These are phyloP conservation scores for Phytophthora melonis DNA, from an alignment of 352 stramenopile species.

Conservation along the genomic window DNA sequence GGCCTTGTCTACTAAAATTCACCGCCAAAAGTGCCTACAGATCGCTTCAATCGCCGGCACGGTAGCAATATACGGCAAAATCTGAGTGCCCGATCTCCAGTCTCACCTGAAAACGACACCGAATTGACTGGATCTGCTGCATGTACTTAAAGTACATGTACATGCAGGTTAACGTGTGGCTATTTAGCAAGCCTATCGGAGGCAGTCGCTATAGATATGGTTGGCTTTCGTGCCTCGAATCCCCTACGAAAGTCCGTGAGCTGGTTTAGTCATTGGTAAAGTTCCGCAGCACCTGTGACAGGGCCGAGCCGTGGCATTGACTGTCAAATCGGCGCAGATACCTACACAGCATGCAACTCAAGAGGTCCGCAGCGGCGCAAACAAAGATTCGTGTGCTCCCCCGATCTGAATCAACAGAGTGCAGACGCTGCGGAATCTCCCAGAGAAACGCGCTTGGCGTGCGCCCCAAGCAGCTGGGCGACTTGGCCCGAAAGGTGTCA, in stretches of 20 bases:
- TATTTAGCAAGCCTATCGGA: too few species aligned
- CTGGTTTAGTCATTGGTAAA: slow-evolving; percentile 6
- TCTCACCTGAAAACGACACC: too few species aligned
- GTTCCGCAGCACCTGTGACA: not conserved
- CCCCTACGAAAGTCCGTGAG: not conserved
- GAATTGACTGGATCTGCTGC: too few species aligned
- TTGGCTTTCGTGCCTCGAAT: not conserved
- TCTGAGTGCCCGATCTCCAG: too few species aligned
- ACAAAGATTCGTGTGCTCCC: slow-evolving; percentile 7
- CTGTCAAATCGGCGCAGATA: slow-evolving; percentile 8
- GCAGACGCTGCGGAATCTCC: not conserved
- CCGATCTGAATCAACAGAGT: not conserved
- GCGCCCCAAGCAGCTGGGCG: not conserved
- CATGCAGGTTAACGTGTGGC: too few species aligned
- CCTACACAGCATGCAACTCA: slow-evolving; percentile 7
- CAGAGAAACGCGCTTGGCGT: slow-evolving; percentile 15
- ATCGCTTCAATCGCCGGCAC: slow-evolving; percentile 3
- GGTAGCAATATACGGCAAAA: not conserved
- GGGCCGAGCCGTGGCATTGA: not conserved
- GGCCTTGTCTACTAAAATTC: slow-evolving; percentile 1
- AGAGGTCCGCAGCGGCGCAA: not conserved
- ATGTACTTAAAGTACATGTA: too few species aligned
- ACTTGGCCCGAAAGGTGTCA: not conserved
- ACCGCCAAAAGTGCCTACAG: slow-evolving; percentile 11
- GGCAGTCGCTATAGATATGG: not conserved